Conservation (phyloP, 2,329 filamentous ascomycete genomes). For the Dothiorella sarmentorum region DNA sequence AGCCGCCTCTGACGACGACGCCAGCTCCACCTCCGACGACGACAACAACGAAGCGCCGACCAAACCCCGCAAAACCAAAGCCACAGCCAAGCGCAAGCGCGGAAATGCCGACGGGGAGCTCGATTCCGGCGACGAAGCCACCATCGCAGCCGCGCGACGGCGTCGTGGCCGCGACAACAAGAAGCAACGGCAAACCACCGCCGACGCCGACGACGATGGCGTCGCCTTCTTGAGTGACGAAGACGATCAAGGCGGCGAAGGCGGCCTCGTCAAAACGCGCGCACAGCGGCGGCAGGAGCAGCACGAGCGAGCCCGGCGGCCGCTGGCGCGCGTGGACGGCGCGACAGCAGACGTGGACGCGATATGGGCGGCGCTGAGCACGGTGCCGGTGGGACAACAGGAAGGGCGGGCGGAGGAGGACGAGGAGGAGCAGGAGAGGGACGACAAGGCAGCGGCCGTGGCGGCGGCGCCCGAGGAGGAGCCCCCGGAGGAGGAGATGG, state of each 20-base stretch:
- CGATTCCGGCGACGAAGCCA: constrained; percentile 66
- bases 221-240: constrained; percentile 28
- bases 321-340: constrained; percentile 52
- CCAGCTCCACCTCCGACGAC: constrained; percentile 43
- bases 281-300: constrained; percentile 66
- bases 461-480: constrained; percentile 21
- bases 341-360: constrained; percentile 70
- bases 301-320: constrained; percentile 56
- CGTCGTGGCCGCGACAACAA: constrained; percentile 36
- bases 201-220: constrained; percentile 24
- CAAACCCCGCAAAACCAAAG: constrained; percentile 17
- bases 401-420: constrained; percentile 4
- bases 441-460: neutral
- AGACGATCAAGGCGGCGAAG: constrained; percentile 51
- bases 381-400: constrained; percentile 38
- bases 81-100: constrained; percentile 33
- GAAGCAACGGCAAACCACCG: constrained; percentile 27
- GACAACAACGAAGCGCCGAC: neutral
- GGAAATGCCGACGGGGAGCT: constrained; percentile 29
- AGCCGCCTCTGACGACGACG: constrained; percentile 5
- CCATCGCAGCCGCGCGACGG: constrained; percentile 57
- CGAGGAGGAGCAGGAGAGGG: constrained; percentile 20
- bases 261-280: constrained; percentile 68
- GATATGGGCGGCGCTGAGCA: constrained; percentile 65
- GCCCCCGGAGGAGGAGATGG: constrained; percentile 40